Percentiles rank a stretch among this genome's conserved stretches.
Evolutionary conservation across 352 stramenopile genomes (phyloP).

Genomic region (Pythium phragmiticola): DNA sequence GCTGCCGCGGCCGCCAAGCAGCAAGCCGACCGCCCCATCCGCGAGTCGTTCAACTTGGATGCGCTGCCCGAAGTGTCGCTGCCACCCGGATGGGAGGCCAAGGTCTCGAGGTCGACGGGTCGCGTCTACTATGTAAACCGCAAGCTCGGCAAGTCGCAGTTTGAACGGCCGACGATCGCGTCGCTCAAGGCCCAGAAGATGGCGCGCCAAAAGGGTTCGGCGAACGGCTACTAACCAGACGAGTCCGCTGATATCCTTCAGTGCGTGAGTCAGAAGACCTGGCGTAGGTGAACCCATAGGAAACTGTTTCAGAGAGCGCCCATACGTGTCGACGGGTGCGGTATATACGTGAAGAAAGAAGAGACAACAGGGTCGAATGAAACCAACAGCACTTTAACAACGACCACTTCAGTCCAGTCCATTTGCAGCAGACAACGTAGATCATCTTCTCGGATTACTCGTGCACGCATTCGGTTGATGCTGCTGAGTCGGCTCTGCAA

Average conservation of each 20-base stretch:
- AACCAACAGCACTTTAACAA: no score
- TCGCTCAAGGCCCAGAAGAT: conserved; percentile 85
- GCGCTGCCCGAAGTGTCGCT: conserved; percentile 78
- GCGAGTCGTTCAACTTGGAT: conserved; percentile 85
- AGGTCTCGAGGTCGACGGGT: conserved; percentile 82
- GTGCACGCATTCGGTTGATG: no score
- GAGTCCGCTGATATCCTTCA: not conserved
- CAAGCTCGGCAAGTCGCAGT: conserved; percentile 86
- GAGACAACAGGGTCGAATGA: not conserved
- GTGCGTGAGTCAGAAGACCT: not conserved
- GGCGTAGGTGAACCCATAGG: not conserved
- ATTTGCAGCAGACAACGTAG: not conserved
- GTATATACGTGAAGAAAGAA: conserved; percentile 12
- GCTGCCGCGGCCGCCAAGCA: conserved; percentile 21
- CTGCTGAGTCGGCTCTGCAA: no score
- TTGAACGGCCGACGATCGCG: conserved; percentile 79
- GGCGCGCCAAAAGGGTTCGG: conserved; percentile 58
- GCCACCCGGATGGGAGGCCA: conserved; percentile 81
- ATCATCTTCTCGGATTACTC: no score
- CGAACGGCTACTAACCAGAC: conserved; percentile 9
- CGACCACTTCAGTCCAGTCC: no score
- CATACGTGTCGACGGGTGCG: not conserved
- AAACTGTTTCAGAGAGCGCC: conserved; percentile 1
- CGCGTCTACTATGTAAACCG: conserved; percentile 89
- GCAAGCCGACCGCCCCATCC: conserved; percentile 50